These are phyloP conservation scores for Xenoacremonium recifei DNA, from an alignment of 2,329 filamentous ascomycete genomes.

Conservation along the genomic window DNA sequence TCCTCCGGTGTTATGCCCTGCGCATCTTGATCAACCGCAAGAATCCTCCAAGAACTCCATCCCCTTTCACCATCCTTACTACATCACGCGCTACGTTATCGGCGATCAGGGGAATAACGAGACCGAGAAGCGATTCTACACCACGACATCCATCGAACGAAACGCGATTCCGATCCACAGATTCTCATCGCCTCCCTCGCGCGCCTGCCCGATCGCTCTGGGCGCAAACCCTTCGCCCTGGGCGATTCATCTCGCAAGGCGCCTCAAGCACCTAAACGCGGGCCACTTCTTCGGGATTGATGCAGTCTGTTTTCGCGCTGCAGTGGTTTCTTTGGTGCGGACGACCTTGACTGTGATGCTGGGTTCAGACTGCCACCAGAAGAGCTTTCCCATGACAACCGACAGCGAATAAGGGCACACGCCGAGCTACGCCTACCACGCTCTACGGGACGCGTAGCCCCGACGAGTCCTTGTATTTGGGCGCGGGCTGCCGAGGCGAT, in stretches of 20 bases:
- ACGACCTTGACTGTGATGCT: constrained; percentile 20
- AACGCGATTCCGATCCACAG: constrained; percentile 1
- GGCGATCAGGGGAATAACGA: too few species aligned
- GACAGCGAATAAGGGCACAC: constrained; percentile 12
- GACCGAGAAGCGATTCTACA: too few species aligned
- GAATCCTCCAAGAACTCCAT: too few species aligned
- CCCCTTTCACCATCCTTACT: constrained; percentile 15
- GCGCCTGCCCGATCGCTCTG: constrained; percentile 4
- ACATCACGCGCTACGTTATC: too few species aligned
- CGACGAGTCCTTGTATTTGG: constrained; percentile 8
- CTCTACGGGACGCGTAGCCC: constrained; percentile 15
- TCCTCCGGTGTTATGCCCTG: constrained; percentile 15
- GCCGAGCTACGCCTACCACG: constrained; percentile 10
- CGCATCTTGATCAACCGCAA: constrained; percentile 13
- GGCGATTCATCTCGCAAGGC: constrained; percentile 4
- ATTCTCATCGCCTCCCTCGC: constrained; percentile 7
- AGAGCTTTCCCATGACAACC: constrained; percentile 13
- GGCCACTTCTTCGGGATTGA: constrained; percentile 3
- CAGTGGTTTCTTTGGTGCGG: constrained; percentile 17
- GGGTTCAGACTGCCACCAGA: constrained; percentile 14
- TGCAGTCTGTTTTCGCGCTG: constrained; percentile 11
- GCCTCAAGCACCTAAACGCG: too few species aligned
- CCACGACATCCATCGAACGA: too few species aligned
- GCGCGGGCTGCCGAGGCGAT: constrained; percentile 5
- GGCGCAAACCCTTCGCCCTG: constrained; percentile 2